phyloP scores from a whole-genome alignment of 257 asterid genomes.

The Fraxinus cuspidata region DNA sequence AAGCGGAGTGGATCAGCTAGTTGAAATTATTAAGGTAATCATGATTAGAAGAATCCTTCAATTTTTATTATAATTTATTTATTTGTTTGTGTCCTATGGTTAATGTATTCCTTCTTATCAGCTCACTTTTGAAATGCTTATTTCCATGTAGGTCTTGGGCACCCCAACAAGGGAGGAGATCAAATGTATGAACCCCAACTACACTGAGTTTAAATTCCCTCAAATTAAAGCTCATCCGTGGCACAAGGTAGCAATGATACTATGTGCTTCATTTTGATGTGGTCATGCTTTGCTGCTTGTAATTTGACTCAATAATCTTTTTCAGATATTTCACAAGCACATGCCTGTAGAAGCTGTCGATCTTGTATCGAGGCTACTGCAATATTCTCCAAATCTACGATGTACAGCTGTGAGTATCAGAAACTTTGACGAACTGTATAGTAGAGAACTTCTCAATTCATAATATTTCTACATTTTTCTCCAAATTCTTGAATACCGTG shows the following conservation, averaged over 20 bases:
- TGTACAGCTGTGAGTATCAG: conserved; percentile 64
- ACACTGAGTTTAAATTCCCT: conserved; percentile 73
- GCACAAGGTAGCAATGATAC: conserved; percentile 57
- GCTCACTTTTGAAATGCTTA: not conserved
- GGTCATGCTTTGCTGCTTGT: not conserved
- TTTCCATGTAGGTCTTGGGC: conserved; percentile 59
- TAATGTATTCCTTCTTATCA: not conserved
- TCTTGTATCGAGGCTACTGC: conserved; percentile 71
- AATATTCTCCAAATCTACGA: conserved; percentile 71
- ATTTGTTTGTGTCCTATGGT: conserved; percentile 1
- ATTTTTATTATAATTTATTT: not conserved
- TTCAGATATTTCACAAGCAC: conserved; percentile 71
- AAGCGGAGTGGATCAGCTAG: not conserved
- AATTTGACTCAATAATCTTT: conserved; percentile 17
- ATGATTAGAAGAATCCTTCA: not conserved
- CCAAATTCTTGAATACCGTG: not conserved
- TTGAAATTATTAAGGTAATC: not conserved
- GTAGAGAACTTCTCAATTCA: not conserved
- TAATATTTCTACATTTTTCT: not conserved
- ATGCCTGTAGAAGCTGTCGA: conserved; percentile 77
- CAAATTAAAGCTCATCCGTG: conserved; percentile 81
- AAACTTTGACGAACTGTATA: not conserved
- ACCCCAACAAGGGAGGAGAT: conserved; percentile 86
- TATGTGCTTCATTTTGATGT: not conserved
- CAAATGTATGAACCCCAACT: conserved; percentile 81